phyloP scores from a whole-genome alignment of 805 yeast species.

The Candida succiphila region DNA sequence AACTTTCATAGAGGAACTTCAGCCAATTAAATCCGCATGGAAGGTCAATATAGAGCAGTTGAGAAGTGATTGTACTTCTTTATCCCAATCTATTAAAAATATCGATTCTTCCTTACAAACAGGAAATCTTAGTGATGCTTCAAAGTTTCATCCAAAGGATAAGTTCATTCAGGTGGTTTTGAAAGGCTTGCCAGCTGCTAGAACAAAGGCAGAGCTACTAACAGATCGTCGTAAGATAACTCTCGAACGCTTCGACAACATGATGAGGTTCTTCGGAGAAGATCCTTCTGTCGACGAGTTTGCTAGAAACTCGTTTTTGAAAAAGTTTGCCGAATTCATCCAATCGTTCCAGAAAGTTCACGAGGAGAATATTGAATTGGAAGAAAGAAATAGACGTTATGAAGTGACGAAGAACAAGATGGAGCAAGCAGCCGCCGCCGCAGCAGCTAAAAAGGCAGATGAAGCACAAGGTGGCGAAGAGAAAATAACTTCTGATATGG shows the following conservation, averaged over 20 bases:
- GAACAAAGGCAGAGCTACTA: slow-evolving; percentile 55
- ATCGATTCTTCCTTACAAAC: slow-evolving; percentile 64
- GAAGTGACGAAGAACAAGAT: slow-evolving; percentile 65
- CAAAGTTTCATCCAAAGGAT: slow-evolving; percentile 78
- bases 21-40: slow-evolving; percentile 47
- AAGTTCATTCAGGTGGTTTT: slow-evolving; percentile 49
- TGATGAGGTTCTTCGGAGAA: slow-evolving; percentile 89
- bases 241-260: slow-evolving; percentile 50
- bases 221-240: slow-evolving; percentile 55
- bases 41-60: slow-evolving; percentile 79
- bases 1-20: slow-evolving; percentile 63
- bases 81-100: slow-evolving; percentile 49
- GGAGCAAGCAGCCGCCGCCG: slow-evolving; percentile 25
- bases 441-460: slow-evolving; percentile 19
- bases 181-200: slow-evolving; percentile 67
- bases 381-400: slow-evolving; percentile 69
- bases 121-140: slow-evolving; percentile 79
- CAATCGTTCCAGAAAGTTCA: slow-evolving; percentile 73
- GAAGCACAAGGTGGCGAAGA: slow-evolving; percentile 31
- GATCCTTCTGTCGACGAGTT: slow-evolving; percentile 55
- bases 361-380: slow-evolving; percentile 66
- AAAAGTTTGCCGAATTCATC: slow-evolving; percentile 71
- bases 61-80: slow-evolving; percentile 60
- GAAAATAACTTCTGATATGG: slow-evolving; percentile 49
- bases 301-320: slow-evolving; percentile 62